Conservation (phyloP, 441 rosid species). For the Gossypium davidsonii region DNA sequence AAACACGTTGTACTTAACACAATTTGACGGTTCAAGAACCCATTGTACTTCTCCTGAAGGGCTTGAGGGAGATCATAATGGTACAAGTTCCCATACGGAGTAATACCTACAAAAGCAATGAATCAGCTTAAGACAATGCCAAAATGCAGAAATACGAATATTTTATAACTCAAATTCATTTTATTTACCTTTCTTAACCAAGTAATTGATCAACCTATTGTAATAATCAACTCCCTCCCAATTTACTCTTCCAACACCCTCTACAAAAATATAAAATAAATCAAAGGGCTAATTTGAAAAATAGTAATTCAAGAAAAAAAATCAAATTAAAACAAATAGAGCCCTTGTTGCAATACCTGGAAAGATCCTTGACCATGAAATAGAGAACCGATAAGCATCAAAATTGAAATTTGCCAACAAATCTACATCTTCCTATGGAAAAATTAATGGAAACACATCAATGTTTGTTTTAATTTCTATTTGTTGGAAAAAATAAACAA, state of each 20-base stretch:
- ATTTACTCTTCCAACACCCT: conserved; percentile 71
- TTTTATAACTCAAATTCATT: neutral
- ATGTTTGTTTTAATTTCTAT: too few species aligned
- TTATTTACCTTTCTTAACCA: conserved; percentile 48
- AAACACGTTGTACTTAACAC: conserved; percentile 1
- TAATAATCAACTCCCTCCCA: conserved; percentile 91
- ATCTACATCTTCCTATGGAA: conserved; percentile 62
- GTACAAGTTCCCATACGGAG: conserved; percentile 9
- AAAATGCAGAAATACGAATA: too few species aligned
- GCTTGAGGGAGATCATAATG: conserved; percentile 15
- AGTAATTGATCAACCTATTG: conserved; percentile 69
- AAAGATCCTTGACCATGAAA: conserved; percentile 92
- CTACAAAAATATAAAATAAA: conserved; percentile 23
- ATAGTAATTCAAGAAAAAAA: neutral
- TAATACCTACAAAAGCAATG: conserved; percentile 11
- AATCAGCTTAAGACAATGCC: neutral
- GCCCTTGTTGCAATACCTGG: conserved; percentile 40
- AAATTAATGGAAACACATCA: neutral
- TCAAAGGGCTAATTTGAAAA: neutral
- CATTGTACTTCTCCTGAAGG: conserved; percentile 3
- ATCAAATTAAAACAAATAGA: neutral
- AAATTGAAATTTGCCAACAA: conserved; percentile 64
- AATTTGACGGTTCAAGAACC: neutral
- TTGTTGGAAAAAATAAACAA: neutral
- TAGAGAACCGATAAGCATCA: conserved; percentile 87